Percentiles rank a stretch among this genome's conserved stretches.
phyloP scores from a whole-genome alignment of 2,329 filamentous ascomycete genomes.

The Trichoderma sp. region DNA sequence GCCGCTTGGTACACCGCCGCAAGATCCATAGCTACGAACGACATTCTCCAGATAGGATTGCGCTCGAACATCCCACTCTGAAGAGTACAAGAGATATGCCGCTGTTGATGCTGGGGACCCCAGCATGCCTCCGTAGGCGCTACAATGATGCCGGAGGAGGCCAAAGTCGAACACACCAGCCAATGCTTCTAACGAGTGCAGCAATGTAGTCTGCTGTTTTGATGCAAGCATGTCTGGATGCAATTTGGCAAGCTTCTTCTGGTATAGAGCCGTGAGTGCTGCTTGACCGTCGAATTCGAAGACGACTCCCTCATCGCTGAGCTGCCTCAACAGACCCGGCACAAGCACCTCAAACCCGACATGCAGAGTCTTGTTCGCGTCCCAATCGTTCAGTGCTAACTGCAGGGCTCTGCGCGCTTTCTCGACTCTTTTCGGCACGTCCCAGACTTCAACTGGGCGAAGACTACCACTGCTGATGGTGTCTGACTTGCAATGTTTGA shows the following conservation, averaged over 20 bases:
- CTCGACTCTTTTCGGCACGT: neutral
- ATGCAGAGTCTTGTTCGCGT: conserved; percentile 17
- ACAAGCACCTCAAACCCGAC: conserved; percentile 24
- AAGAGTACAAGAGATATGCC: conserved; percentile 22
- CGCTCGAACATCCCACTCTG: conserved; percentile 21
- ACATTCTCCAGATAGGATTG: conserved; percentile 22
- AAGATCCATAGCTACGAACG: neutral
- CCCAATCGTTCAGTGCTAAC: conserved; percentile 11
- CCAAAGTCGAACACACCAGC: conserved; percentile 23
- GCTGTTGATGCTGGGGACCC: conserved; percentile 23
- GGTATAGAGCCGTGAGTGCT: neutral
- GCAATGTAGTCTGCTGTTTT: neutral
- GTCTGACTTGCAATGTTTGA: conserved; percentile 8
- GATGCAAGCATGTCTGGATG: neutral
- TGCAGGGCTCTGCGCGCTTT: conserved; percentile 5
- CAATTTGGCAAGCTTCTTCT: conserved; percentile 2
- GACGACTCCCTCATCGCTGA: conserved; percentile 5
- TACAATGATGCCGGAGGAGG: conserved; percentile 16
- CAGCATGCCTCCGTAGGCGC: conserved; percentile 23
- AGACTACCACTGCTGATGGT: neutral
- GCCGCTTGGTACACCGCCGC: conserved; percentile 20
- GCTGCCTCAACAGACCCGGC: conserved; percentile 17
- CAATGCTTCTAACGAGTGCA: conserved; percentile 24
- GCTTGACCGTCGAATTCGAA: conserved; percentile 14
- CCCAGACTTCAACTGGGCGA: neutral